Base-by-base conservation (phyloP, 306 rosid species). In the Castanopsis chinensis region DNA sequence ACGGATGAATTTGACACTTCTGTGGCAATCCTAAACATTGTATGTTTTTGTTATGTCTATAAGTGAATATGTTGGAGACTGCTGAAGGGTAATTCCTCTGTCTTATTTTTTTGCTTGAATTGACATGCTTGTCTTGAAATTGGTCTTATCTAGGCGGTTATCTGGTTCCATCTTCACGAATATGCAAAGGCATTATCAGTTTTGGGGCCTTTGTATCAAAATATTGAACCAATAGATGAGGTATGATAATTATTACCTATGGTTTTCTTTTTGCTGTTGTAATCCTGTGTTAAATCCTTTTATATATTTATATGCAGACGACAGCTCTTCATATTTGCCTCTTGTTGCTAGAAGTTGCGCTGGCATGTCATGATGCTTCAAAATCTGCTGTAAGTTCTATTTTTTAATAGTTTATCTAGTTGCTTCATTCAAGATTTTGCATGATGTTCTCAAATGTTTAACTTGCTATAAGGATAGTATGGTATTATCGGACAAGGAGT, bases 121-220 rank as follows among this genome's bases (percentile, higher is more conserved):
- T 25, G 20, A 43, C 32, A 30, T 45, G 64, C 63, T 51, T 56
- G 43, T 60, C 77, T 30, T 81, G 61, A 21, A 63, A 51, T 76
- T 69, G 52, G 78, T 54, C 20, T 67, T 73, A 12, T 79, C 52
- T 79, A 96, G 99, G 99, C 99, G 19, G 83, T 89, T 58, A 79
- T 96, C 84, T 96, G 99, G 99, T 96, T 91, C 87, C 91, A 91
- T 88, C 92, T 96, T 75, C 98, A 89, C 1, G 97, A 96, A 76
- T 93, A 91, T 89, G 71, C 86, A 27, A 93, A 87, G 89, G 88
- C 99, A 17, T 87, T 86, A 45, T 88, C 94, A 17, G 90, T 89
- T 75, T 89, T 96, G 81, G 99, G 89, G 82, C 99, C 98, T 33
- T 83, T 96, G 52, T 96, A 90, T 86, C 99, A 93, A 89, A 96